Conservation (phyloP, 106 monocot species). For the Dendrobium nobile region DNA sequence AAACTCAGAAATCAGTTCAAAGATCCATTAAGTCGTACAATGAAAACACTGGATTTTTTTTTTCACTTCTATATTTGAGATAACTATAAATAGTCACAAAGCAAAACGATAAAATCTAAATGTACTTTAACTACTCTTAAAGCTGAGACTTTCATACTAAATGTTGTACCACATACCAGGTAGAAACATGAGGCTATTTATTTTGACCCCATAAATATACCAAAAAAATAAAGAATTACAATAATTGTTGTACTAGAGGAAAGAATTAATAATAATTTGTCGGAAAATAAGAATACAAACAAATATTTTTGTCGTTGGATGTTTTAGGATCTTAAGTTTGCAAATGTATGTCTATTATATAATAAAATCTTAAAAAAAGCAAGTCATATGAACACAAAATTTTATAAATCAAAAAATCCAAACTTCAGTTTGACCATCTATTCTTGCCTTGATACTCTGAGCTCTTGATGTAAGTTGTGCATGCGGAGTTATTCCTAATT, state of each 20-base stretch:
- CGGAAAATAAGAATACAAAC: not conserved
- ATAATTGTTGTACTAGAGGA: not conserved
- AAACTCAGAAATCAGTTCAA: slow-evolving; percentile 8
- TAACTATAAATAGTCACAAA: not conserved
- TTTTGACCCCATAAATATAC: not conserved
- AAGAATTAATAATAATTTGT: not conserved
- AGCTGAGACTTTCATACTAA: not conserved
- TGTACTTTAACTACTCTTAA: not conserved
- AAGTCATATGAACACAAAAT: not conserved
- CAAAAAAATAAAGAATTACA: not conserved
- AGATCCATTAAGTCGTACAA: not conserved
- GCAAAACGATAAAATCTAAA: not conserved
- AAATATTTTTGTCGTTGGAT: not conserved
- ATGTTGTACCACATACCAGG: not conserved
- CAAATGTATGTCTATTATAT: not conserved
- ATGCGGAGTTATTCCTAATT: too few species aligned
- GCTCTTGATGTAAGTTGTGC: too few species aligned
- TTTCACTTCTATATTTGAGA: not conserved
- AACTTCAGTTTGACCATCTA: too few species aligned
- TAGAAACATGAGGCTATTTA: not conserved
- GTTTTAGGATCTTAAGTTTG: not conserved
- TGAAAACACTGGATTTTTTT: not conserved
- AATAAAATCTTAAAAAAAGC: not conserved
- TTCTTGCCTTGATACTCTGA: too few species aligned
- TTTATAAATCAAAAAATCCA: not conserved